Evolutionary conservation across 2,329 filamentous ascomycete genomes (phyloP), one percentile per base, ranked within the genome.

Genomic region (Ilyonectria mors-panacis): DNA sequence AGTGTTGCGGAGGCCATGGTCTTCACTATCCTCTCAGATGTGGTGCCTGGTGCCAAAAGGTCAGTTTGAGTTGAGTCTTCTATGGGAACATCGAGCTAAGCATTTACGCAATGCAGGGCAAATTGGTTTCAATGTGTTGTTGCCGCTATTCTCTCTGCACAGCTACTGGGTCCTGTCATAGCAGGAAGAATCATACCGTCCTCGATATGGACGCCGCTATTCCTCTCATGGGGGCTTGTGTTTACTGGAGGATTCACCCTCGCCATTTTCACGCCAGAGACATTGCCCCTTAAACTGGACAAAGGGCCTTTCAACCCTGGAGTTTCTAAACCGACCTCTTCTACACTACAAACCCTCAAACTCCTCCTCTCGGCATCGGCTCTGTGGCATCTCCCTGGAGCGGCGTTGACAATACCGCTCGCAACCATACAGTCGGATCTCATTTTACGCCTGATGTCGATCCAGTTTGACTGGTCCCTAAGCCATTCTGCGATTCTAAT

Each of bases 1-100:
- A 66, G 69, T 28, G 71, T 78, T 30, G 71, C 68, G 15, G 76
- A 78, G 37, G 73, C 75, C 33, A 76, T 77, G 70, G 65, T 77
- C 13, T 78, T 78, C 55, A 67, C 76, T 37, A 70, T 75, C 26
- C 66, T 76, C 39, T 72, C 69, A n/a, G 73, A 76, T 28, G 59
- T 59, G 7, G 66, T 65, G 15, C 56, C 70, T 17, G 50, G 64
- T 23, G 45, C 58, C 12, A 71, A 68, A 26, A 61, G 72, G 76
- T 68, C 65, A 65, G 58, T 65, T 30, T 4, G 26, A 15, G 15
- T 23, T 7, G 9, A 6, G 1, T 26, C 8, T 30, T 12, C 15
- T 19, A 39, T 8, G 7, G 9, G 39, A 30, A 44, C 12, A 17
- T 19, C 1, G 13, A 21, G 26, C 53, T 19, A 19, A 48, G 9